Conservation (phyloP, 139 green algal species). For the Picochlorum sp. region DNA sequence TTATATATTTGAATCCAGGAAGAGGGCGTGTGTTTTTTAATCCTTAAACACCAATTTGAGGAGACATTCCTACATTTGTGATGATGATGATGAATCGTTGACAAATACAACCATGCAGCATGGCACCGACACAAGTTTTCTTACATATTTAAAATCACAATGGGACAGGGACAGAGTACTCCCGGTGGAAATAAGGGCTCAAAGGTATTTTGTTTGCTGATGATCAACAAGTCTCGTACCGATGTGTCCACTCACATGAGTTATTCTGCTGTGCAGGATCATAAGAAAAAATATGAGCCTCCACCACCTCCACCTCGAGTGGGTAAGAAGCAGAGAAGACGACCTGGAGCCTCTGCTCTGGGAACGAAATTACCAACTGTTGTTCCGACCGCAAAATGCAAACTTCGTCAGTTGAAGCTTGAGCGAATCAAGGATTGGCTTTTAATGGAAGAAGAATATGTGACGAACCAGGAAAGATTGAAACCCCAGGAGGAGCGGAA, state of each 20-base stretch:
- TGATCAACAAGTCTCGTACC: neutral
- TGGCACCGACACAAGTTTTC: neutral
- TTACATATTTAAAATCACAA: neutral
- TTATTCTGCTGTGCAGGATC: slow-evolving; percentile 2
- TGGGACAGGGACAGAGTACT: slow-evolving; percentile 13
- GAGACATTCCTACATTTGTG: too few relatives aligned
- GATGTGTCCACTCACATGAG: neutral
- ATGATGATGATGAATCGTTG: neutral
- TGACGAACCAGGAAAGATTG: slow-evolving; percentile 82
- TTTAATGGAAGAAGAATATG: slow-evolving; percentile 99
- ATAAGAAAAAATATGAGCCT: slow-evolving; percentile 97
- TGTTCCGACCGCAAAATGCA: slow-evolving; percentile 89
- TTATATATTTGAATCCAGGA: too few relatives aligned
- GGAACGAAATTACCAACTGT: slow-evolving; percentile 79
- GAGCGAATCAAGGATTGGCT: slow-evolving; percentile 99
- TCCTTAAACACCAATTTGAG: too few relatives aligned
- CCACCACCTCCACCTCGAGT: slow-evolving; percentile 86
- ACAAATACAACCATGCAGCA: neutral
- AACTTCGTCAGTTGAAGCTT: slow-evolving; percentile 93
- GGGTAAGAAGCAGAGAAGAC: slow-evolving; percentile 82
- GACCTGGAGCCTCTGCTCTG: slow-evolving; percentile 54
- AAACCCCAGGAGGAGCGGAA: slow-evolving; percentile 89
- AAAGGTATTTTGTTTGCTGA: slow-evolving; percentile 3
- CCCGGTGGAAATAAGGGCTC: neutral
- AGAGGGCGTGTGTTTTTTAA: too few relatives aligned